Conservation (phyloP, 805 yeast species). For the Suhomyces prunicola region DNA sequence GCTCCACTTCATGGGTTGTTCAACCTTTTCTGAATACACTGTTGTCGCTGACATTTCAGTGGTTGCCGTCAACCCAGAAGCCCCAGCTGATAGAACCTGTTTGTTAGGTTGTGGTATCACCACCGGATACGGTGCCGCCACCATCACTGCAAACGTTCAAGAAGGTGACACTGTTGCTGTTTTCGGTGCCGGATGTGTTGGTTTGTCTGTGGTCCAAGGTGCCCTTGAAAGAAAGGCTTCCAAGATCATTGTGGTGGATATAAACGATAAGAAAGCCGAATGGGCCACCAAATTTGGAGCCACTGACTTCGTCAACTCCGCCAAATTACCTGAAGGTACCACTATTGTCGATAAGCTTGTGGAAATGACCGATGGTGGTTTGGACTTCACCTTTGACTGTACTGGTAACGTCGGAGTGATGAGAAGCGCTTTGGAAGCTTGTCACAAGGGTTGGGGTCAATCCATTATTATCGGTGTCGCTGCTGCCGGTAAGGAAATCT, state of each 20-base stretch:
- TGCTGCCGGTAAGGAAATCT: constrained; percentile 94
- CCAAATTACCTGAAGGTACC: constrained; percentile 66
- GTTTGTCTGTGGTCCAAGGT: constrained; percentile 94
- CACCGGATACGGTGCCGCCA: constrained; percentile 97
- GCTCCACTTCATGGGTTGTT: constrained; percentile 96
- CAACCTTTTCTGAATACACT: constrained; percentile 94
- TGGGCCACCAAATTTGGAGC: constrained; percentile 94
- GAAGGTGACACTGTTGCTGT: constrained; percentile 93
- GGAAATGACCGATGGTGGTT: constrained; percentile 95
- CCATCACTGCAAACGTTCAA: constrained; percentile 86
- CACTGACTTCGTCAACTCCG: constrained; percentile 89
- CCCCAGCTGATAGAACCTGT: constrained; percentile 84
- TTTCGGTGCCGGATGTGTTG: constrained; percentile 98
- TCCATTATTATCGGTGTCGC: constrained; percentile 97
- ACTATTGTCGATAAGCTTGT: constrained; percentile 75
- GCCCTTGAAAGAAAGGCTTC: constrained; percentile 80
- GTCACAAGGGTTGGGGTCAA: constrained; percentile 99
- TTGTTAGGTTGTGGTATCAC: constrained; percentile 98
- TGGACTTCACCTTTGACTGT: constrained; percentile 95
- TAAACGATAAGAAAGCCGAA: constrained; percentile 76
- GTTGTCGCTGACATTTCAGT: constrained; percentile 97
- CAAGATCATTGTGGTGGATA: constrained; percentile 80
- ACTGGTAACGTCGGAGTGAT: constrained; percentile 94
- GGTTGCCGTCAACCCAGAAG: constrained; percentile 83
- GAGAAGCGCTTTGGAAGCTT: constrained; percentile 95